Base-by-base conservation (phyloP, 768 basidiomycete species). In the Collybiopsis confluens region DNA sequence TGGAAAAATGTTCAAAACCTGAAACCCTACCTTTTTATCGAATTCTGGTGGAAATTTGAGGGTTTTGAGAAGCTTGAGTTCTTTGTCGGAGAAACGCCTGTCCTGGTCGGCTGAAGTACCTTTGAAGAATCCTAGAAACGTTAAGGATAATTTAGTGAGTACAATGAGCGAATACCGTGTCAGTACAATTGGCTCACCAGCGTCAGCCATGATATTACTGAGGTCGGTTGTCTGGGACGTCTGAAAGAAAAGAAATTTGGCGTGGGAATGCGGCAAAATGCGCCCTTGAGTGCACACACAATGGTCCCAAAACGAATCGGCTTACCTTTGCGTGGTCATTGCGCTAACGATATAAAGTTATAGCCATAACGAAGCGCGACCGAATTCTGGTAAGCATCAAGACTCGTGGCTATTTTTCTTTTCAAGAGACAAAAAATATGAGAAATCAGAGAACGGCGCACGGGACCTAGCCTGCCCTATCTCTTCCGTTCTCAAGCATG, bases 81-180 rank as follows among this genome's bases (percentile, higher is more conserved):
- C 93, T 74, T 98, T 97, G 80, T 98, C 91, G 26, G 90, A 90
- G 70, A 98, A 97, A 47, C 95, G 83, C 60, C 88, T 83, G 68
- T 94, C 92, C 70, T 94, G 90, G 75, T 91, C 90, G 28, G 89
- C 86, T 59, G 88, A 90, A 23, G 90, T 92, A 64, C 90, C 90
- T 70, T 90, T 91, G 85, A 92, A 91, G 68, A 91, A 91, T 26
- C 90, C 90, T 85, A 52, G 15, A 30, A 54, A 30, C 41, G 54
- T 63, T 65, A 58, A 64, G 64, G 58, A 67, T 58, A 62, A 49
- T 16, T 30, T 6, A 4, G 56, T 62, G 59, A 62, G 65, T 44
- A 59, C 45, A 41, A 30, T 41, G 35, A 43, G 56, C 42, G 49
- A 60, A 62, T 59, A 71, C 61, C 59, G 58, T 65, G 61, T 36